Evolutionary conservation across 352 stramenopile genomes (phyloP), one percentile per base, ranked within the genome.

Genomic region (Phytophthora sp.): DNA sequence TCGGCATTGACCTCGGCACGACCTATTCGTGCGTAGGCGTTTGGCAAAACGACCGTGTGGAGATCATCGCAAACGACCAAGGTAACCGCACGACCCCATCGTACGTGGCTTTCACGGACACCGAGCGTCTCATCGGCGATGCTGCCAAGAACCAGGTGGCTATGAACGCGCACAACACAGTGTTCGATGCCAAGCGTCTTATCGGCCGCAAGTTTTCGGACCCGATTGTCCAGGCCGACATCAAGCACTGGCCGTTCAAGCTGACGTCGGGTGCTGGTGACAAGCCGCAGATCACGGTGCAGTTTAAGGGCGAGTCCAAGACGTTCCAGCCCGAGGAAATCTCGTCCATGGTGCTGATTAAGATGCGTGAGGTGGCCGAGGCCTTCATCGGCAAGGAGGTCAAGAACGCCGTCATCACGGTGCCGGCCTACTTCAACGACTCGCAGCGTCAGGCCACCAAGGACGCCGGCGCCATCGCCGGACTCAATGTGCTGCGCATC

Each of bases 141-240:
- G 91, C 91, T 55, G 95, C 95, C 56, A 98, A 98, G 84, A 87
- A 83, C 57, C 83, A 93, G 69, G 89, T 93, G 29, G 86, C 90
- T 33, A 97, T 97, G 90, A 98, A 98, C 53, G 90, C 95, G 11
- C 73, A 79, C 30, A 97, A 98, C 61, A 99, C 96, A 4, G 81
- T 99, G 29, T 99, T 98, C 77, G 95, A 99, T 78, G 94, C 96
- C 11, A 99, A 99, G 75, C 86, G 95, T 35, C 71, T 99, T 4
- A 99, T 98, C 73, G 96, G 95, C 31, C 81, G 94, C 52, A 96
- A 47, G 39, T 47, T 47, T 1, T n/a, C 66, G 15, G 96, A 99
- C 77, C 29, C 71, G 3, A 87, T 90, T 1, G 92, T 99, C 3
- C 90, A 98, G 74, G 69, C 71, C 13, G 82, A 90, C 57, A 74